Conservation (phyloP, 2,329 filamentous ascomycete genomes). For the Pyricularia grisea region DNA sequence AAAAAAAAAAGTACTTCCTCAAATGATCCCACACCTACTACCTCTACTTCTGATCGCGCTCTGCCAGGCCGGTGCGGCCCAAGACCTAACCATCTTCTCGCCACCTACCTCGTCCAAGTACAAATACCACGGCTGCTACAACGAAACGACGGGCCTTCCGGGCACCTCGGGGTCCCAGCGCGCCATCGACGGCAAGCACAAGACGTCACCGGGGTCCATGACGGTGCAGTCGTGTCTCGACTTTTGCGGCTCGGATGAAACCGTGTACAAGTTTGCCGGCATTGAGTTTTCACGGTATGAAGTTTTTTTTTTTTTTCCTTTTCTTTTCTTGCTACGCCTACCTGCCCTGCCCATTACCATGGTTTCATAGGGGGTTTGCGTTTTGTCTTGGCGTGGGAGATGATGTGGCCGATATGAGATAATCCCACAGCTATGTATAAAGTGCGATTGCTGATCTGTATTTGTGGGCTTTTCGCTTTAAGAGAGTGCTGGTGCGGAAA, state of each 20-base stretch:
- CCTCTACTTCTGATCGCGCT: background rate
- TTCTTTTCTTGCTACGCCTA: too few relatives aligned
- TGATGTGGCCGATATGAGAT: background rate
- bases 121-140: conserved; percentile 47
- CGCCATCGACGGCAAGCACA: conserved; percentile 35
- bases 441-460: background rate
- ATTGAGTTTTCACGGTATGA: conserved; percentile 40
- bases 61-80: background rate
- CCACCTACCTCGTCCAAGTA: conserved; percentile 24
- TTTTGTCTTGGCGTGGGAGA: background rate
- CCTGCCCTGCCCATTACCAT: too few relatives aligned
- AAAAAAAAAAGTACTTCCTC: background rate
- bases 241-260: conserved; percentile 34
- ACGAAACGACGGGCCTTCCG: conserved; percentile 40
- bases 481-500: conserved; percentile 54
- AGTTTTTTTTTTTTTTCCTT: too few relatives aligned
- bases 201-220: conserved; percentile 34
- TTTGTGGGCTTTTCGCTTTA: background rate
- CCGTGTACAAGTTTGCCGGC: conserved; percentile 38
- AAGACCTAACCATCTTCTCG: conserved; percentile 22
- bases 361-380: too few relatives aligned
- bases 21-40: background rate
- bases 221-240: conserved; percentile 40
- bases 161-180: conserved; percentile 26
- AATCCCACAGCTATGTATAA: background rate